Percentiles rank a stretch among this genome's conserved stretches.
These are phyloP conservation scores for Akebia trifoliata DNA, from an alignment of 164 flowering plant genomes.

Conservation along the genomic window DNA sequence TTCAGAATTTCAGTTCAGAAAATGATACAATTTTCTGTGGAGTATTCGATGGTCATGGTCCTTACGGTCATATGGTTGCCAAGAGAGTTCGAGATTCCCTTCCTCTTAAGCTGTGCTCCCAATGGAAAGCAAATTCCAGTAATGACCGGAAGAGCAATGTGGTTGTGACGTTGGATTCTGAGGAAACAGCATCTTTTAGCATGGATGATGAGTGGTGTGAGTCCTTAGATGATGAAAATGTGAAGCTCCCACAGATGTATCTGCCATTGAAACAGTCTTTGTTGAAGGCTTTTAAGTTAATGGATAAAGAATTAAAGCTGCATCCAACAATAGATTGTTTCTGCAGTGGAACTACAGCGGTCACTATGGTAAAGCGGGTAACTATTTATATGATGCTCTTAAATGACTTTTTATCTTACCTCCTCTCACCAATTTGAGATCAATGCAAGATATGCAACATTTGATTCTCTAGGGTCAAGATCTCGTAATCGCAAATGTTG, in stretches of 20 bases:
- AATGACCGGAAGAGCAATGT: conserved; percentile 24
- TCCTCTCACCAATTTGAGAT: conserved; percentile 1
- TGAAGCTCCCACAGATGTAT: conserved; percentile 49
- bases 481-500: conserved; percentile 60
- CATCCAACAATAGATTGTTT: conserved; percentile 71
- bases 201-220: conserved; percentile 53
- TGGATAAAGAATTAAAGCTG: conserved; percentile 73
- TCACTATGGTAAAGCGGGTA: conserved; percentile 68
- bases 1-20: conserved; percentile 61
- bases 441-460: conserved; percentile 6
- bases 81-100: conserved; percentile 75
- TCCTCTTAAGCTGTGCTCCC: conserved; percentile 53
- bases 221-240: conserved; percentile 40
- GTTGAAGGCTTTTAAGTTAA: conserved; percentile 59
- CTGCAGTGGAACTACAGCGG: conserved; percentile 82
- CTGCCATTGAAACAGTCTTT: conserved; percentile 47
- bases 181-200: conserved; percentile 39
- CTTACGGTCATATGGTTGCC: conserved; percentile 82
- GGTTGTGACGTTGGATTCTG: conserved; percentile 35
- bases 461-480: conserved; percentile 40
- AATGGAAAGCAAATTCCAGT: conserved; percentile 39
- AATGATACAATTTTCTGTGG: conserved; percentile 67
- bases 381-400: background rate
- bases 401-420: conserved; percentile 1
- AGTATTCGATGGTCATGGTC: conserved; percentile 89